Evolutionary conservation across 495 filamentous ascomycete genomes (phyloP).

Genomic region (Penicillium waksmanii): DNA sequence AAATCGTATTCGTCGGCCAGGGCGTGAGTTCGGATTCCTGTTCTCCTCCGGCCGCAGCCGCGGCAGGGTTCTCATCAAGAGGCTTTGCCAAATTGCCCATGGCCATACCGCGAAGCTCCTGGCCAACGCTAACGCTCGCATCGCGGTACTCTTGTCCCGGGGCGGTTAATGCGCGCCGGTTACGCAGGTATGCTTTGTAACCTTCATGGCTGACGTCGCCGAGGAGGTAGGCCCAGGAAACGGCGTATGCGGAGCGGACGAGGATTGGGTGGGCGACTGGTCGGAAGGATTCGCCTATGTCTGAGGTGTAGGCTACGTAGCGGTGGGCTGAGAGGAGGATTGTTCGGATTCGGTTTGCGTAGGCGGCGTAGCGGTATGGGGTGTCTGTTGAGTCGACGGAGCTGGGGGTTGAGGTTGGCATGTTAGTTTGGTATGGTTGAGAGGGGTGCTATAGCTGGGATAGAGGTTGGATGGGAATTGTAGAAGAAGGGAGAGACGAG

Average conservation of each 20-base stretch:
- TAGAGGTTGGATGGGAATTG: background rate
- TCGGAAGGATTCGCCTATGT: conserved; percentile 96
- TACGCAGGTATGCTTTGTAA: conserved; percentile 89
- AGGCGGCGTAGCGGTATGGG: conserved; percentile 87
- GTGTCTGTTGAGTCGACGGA: conserved; percentile 81
- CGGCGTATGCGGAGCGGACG: conserved; percentile 80
- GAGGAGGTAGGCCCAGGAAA: conserved; percentile 90
- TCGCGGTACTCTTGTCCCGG: conserved; percentile 47
- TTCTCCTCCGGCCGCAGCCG: background rate
- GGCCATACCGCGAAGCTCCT: conserved; percentile 43
- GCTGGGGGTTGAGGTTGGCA: conserved; percentile 45
- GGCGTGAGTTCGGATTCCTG: conserved; percentile 21
- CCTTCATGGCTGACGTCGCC: conserved; percentile 93
- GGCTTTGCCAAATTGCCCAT: conserved; percentile 40
- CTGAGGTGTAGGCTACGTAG: conserved; percentile 96
- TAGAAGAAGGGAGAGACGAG: background rate
- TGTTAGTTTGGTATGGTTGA: conserved; percentile 13
- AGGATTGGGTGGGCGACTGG: conserved; percentile 85
- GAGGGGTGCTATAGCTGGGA: background rate
- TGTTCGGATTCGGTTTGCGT: conserved; percentile 83
- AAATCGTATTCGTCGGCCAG: conserved; percentile 52
- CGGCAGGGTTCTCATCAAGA: conserved; percentile 14
- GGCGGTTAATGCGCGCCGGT: conserved; percentile 60
- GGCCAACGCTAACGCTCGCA: conserved; percentile 36
- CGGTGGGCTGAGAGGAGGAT: conserved; percentile 89